Evolutionary conservation across 2,329 filamentous ascomycete species (phyloP).

Genomic region (Paracoccidioides lutzii): DNA sequence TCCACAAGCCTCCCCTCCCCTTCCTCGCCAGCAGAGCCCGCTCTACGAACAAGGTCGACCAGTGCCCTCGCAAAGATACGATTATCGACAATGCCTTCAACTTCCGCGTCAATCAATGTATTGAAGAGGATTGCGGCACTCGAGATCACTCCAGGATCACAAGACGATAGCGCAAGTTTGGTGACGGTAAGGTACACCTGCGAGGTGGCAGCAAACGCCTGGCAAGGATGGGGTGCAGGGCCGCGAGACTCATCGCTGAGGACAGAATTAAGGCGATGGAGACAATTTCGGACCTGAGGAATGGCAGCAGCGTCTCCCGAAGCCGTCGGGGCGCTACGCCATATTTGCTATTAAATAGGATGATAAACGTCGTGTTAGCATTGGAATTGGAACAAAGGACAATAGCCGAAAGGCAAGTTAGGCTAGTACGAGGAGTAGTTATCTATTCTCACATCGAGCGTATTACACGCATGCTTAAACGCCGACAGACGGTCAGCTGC

Average conservation of each 20-base stretch:
- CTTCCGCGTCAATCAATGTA: conserved; percentile 87
- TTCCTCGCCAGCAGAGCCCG: conserved; percentile 55
- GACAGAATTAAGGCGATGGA: conserved; percentile 49
- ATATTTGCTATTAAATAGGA: conserved; percentile 40
- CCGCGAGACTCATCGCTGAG: conserved; percentile 81
- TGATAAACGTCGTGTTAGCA: conserved; percentile 3
- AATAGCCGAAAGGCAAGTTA: too few relatives aligned
- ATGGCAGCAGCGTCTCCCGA: conserved; percentile 38
- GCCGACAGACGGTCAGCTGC: conserved; percentile 48
- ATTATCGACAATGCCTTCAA: conserved; percentile 86
- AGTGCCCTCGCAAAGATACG: conserved; percentile 72
- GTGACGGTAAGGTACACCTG: conserved; percentile 83
- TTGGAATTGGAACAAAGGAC: too few relatives aligned
- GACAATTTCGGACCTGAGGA: conserved; percentile 37
- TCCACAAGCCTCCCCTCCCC: conserved; percentile 85
- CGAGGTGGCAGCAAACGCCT: conserved; percentile 70
- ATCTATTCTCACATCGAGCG: conserved; percentile 37
- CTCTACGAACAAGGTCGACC: conserved; percentile 71
- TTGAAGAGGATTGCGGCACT: conserved; percentile 79
- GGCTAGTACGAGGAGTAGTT: background rate
- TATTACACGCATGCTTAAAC: conserved; percentile 50
- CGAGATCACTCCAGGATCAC: conserved; percentile 73
- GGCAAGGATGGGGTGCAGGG: conserved; percentile 80
- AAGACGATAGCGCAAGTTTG: conserved; percentile 73
- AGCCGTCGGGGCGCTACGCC: conserved; percentile 42